A percentile compares a stretch with the other conserved stretches of the same genome.
phyloP scores from a whole-genome alignment of 208 protist genomes.

The Trypanosoma mega region DNA sequence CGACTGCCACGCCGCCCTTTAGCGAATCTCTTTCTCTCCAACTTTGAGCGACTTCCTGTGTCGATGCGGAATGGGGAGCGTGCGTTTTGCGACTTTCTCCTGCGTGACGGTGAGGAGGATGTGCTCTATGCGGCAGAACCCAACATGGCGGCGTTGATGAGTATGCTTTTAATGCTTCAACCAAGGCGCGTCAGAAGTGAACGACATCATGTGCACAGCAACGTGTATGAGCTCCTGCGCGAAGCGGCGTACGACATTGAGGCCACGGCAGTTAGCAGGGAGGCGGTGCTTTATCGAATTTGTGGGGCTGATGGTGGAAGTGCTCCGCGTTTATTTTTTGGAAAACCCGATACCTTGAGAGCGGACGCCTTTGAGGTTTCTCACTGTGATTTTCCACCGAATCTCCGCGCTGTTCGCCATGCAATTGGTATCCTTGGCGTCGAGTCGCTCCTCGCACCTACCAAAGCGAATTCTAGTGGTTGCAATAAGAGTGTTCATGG shows the following conservation, averaged over 20 bases:
- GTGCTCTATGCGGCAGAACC: conserved; percentile 8
- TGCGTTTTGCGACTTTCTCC: conserved; percentile 32
- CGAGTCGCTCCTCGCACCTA: conserved; percentile 2
- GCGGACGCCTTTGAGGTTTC: background rate
- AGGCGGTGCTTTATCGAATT: conserved; percentile 21
- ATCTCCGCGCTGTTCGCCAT: background rate
- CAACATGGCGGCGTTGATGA: conserved; percentile 3
- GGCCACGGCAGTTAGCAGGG: background rate
- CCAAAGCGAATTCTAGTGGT: background rate
- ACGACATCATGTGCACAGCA: background rate
- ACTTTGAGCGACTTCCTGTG: conserved; percentile 50
- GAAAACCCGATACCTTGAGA: background rate
- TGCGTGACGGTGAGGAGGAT: background rate
- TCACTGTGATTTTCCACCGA: background rate
- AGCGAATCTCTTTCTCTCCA: conserved; percentile 36
- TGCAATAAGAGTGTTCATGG: conserved; percentile 2
- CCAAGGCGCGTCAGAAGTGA: background rate
- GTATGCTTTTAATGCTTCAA: conserved; percentile 19
- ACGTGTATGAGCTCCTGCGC: conserved; percentile 10
- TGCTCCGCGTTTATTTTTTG: conserved; percentile 17
- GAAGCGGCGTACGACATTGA: background rate
- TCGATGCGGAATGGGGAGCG: conserved; percentile 49
- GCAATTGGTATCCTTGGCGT: conserved; percentile 12
- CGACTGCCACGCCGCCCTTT: conserved; percentile 38
- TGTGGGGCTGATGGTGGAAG: too few relatives aligned